Conservation (phyloP, 148 eudicot species). For the Dianthus caryophyllus region DNA sequence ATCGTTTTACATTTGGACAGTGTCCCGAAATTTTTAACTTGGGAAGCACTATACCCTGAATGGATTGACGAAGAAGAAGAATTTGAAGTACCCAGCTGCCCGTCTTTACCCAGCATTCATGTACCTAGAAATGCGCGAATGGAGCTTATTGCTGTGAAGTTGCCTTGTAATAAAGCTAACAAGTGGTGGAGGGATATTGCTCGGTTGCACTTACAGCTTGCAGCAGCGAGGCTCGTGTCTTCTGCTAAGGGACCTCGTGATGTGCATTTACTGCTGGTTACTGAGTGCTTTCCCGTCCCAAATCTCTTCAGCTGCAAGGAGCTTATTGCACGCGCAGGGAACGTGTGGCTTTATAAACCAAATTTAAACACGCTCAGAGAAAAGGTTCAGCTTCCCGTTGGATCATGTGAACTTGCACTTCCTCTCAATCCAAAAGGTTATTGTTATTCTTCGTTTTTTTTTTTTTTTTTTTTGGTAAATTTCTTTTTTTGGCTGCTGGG, state of each 20-base stretch:
- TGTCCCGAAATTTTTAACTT: conserved; percentile 48
- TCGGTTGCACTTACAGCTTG: conserved; percentile 81
- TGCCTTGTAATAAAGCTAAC: conserved; percentile 70
- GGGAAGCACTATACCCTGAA: conserved; percentile 91
- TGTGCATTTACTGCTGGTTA: conserved; percentile 61
- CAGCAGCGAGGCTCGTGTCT: conserved; percentile 77
- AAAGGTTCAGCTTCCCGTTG: conserved; percentile 83
- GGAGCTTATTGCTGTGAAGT: conserved; percentile 80
- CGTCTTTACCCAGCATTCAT: conserved; percentile 54
- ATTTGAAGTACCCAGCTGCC: conserved; percentile 69
- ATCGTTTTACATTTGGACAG: conserved; percentile 50
- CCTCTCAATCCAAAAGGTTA: conserved; percentile 83
- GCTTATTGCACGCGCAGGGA: conserved; percentile 54
- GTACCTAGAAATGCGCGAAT: conserved; percentile 69
- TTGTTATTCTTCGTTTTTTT: background rate
- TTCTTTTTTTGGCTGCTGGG: too few relatives aligned
- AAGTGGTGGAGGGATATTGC: conserved; percentile 83
- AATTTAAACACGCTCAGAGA: conserved; percentile 63
- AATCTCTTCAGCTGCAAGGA: conserved; percentile 90
- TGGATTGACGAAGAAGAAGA: conserved; percentile 98
- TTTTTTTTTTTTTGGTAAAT: too few relatives aligned
- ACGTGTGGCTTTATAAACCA: conserved; percentile 75
- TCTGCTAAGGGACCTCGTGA: conserved; percentile 58
- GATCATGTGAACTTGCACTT: conserved; percentile 89
- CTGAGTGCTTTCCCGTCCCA: conserved; percentile 82